Base-by-base conservation (phyloP, 345 rosid species). In the Dipteronia dyeriana region DNA sequence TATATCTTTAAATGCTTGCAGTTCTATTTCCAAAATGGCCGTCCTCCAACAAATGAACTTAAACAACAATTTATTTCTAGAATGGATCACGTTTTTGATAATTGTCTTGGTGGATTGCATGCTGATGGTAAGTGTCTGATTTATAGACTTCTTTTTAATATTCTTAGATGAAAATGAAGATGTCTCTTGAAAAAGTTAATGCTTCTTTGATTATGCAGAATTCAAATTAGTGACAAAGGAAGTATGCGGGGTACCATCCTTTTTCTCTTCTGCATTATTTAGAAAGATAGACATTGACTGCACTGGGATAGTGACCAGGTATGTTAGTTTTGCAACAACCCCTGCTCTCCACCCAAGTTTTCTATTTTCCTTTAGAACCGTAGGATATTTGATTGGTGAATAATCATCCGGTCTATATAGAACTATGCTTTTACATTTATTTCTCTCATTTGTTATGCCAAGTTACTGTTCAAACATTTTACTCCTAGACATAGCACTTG, bases 241-340 rank as follows among this genome's bases (percentile, higher is more conserved):
- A 82, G 80, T 92, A 67, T 96, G 98, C 93, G 89, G 89, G 88
- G 82, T 96, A 60, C 98, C 99, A 38, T 92, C 92, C n/a, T 96
- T 87, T 78, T 83, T 94, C 79, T 94, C 95, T 43, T 71, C 90
- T 13, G 73, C 79, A 8, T 87, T 96, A 62, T 96, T 94, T 80
- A 87, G 87, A 78, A 91, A 85, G 85, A 90, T 96, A 76, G 97
- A 96, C 77, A 65, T 70, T 7, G 81, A 86, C 64, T 43, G 77
- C 80, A 79, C 87, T 1, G 94, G 95, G 77, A 61, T 82, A n/a
- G 87, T 94, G 79, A 92, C 91, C 60, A 89, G 98, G 99, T 94
- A 86, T 79, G 77, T 72, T 59, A 38, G 68, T 77, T 63, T 4
- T 78, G 53, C 53, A 5, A 34, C 43, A 20, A 22, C 14, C 13